Evolutionary conservation across 208 protist species (phyloP).

Genomic region (Leishmania arabica): DNA sequence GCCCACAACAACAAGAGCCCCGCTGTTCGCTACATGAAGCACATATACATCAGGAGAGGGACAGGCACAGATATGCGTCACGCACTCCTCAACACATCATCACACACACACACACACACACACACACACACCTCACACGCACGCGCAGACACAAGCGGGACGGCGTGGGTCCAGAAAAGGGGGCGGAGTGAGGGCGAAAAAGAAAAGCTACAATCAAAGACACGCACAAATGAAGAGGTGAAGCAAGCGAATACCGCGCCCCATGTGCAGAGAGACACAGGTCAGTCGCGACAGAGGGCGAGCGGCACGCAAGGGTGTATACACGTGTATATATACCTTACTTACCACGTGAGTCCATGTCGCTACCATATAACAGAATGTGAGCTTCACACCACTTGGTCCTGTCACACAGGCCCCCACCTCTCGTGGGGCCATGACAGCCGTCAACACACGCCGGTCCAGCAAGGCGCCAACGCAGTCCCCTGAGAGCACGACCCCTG

Average conservation of each 20-base stretch:
- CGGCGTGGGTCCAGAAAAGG: conserved; percentile 9
- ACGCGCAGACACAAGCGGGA: conserved; percentile 12
- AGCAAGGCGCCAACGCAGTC: neutral
- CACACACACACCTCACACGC: neutral
- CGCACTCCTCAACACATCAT: neutral
- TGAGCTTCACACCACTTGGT: no score
- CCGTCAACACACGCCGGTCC: neutral
- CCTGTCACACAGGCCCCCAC: neutral
- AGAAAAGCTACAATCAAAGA: no score
- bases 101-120: neutral
- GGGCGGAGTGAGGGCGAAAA: neutral
- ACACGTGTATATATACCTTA: no score
- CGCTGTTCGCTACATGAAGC: conserved; percentile 1
- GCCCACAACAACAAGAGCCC: neutral
- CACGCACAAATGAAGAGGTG: neutral
- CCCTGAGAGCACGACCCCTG: conserved; percentile 10
- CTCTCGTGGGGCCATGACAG: neutral
- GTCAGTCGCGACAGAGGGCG: neutral
- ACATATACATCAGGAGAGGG: neutral
- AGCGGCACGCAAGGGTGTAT: neutral
- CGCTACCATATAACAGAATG: no score
- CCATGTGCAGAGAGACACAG: neutral
- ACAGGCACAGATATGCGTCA: neutral
- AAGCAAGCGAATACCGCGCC: neutral
- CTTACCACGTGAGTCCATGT: no score